A percentile compares a stretch with the other conserved stretches of the same genome.
These are phyloP conservation scores for Pneumocystis canis DNA, from an alignment of 1,139 yeast genomes.

Conservation along the genomic window DNA sequence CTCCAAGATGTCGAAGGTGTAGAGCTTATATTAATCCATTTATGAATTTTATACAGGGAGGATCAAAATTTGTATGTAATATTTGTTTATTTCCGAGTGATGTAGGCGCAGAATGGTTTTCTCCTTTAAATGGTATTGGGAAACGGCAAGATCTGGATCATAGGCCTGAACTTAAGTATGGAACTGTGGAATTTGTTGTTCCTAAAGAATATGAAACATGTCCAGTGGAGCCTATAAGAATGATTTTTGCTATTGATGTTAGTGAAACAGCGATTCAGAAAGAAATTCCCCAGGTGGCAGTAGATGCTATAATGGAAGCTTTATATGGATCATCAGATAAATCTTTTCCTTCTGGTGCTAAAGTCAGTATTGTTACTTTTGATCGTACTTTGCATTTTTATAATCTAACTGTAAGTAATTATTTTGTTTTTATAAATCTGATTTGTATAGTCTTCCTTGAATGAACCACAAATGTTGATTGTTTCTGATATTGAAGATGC, in stretches of 20 bases:
- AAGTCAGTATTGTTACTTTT: slow-evolving; percentile 59
- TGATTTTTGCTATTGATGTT: slow-evolving; percentile 67
- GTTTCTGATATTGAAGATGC: slow-evolving; percentile 66
- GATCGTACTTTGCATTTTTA: slow-evolving; percentile 64
- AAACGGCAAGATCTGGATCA: slow-evolving; percentile 46
- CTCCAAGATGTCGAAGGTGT: slow-evolving; percentile 84
- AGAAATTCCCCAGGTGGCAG: slow-evolving; percentile 49
- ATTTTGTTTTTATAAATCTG: background rate
- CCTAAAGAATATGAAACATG: slow-evolving; percentile 42
- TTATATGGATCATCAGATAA: slow-evolving; percentile 27
- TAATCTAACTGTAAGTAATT: slow-evolving; percentile 34
- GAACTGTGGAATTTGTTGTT: slow-evolving; percentile 75
- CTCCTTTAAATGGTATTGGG: slow-evolving; percentile 47
- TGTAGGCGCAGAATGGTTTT: slow-evolving; percentile 44
- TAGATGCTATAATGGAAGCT: slow-evolving; percentile 57
- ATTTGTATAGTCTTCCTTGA: slow-evolving; percentile 23
- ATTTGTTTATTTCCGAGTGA: slow-evolving; percentile 68
- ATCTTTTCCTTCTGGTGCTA: slow-evolving; percentile 31
- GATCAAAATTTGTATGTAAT: slow-evolving; percentile 63
- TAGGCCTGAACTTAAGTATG: slow-evolving; percentile 66
- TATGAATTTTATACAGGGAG: slow-evolving; percentile 50
- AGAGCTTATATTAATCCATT: slow-evolving; percentile 79
- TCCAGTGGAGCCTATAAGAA: slow-evolving; percentile 40
- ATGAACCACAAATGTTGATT: slow-evolving; percentile 49
- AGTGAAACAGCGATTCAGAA: slow-evolving; percentile 47